These are phyloP conservation scores for Apiospora arundinis DNA, from an alignment of 2,329 filamentous ascomycete genomes.

Conservation along the genomic window DNA sequence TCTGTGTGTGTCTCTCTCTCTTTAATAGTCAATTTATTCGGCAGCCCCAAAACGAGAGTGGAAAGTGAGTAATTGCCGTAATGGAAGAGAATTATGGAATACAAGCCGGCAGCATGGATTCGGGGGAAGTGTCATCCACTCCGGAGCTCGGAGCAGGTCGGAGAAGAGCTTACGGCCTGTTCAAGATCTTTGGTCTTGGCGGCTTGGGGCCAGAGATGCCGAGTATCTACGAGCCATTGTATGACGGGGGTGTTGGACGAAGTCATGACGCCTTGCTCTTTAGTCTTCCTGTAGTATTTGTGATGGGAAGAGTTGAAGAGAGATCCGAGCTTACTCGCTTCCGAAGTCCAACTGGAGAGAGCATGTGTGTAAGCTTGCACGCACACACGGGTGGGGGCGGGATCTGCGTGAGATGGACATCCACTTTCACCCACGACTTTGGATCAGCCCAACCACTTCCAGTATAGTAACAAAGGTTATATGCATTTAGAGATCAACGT, in stretches of 20 bases:
- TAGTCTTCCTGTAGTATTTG: neutral
- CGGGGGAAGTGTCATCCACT: neutral
- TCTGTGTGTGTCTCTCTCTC: neutral
- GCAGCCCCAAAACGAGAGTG: neutral
- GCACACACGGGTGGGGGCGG: neutral
- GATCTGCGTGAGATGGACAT: neutral
- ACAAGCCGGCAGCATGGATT: neutral
- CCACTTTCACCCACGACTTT: neutral
- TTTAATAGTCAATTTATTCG: no score
- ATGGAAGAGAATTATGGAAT: neutral
- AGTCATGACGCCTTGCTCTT: slow-evolving; percentile 32
- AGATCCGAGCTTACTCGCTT: neutral
- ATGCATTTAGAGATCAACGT: neutral
- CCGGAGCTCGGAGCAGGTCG: neutral
- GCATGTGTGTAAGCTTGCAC: neutral
- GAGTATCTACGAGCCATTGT: slow-evolving; percentile 69
- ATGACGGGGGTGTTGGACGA: slow-evolving; percentile 49
- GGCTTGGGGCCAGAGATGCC: slow-evolving; percentile 61
- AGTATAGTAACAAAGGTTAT: neutral
- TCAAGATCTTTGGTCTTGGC: slow-evolving; percentile 55
- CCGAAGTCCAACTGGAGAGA: neutral
- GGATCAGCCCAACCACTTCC: neutral
- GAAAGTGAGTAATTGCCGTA: no score
- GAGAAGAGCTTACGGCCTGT: slow-evolving; percentile 46
- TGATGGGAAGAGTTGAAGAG: slow-evolving; percentile 6